Conservation (phyloP, 1,284 basidiomycete genomes). For the Trichosporon sp. region DNA sequence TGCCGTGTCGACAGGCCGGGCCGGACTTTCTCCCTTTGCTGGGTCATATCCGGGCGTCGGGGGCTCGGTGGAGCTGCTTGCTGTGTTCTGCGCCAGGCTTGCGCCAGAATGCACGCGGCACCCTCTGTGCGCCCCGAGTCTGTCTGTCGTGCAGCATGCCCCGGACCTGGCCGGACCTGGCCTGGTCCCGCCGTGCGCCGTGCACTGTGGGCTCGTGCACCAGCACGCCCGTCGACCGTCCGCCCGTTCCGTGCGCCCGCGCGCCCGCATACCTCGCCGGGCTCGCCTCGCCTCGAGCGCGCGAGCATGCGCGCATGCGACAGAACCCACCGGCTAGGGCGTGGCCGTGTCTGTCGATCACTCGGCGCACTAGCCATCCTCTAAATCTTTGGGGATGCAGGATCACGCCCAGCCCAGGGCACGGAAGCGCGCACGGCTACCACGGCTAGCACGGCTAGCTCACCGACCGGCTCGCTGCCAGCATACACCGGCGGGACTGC, state of each 20-base stretch:
- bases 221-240: too few species aligned
- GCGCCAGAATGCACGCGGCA: neutral
- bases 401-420: too few species aligned
- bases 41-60: too few species aligned
- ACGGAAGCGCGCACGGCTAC: neutral
- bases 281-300: neutral
- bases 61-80: too few species aligned
- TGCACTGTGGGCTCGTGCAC: too few species aligned
- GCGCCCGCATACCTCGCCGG: neutral
- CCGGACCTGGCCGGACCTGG: neutral
- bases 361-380: conserved; percentile 1
- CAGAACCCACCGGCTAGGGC: neutral
- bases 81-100: too few species aligned
- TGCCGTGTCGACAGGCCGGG: neutral
- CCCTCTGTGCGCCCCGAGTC: neutral
- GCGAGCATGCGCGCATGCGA: neutral
- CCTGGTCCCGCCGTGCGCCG: neutral
- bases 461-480: neutral
- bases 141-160: neutral
- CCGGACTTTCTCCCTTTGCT: neutral
- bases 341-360: neutral
- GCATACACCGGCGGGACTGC: neutral
- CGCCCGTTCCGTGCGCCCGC: neutral
- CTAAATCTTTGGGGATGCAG: conserved; percentile 5
- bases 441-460: neutral